Conservation (phyloP, 139 green algal genomes). For the Dunaliella primolecta region DNA sequence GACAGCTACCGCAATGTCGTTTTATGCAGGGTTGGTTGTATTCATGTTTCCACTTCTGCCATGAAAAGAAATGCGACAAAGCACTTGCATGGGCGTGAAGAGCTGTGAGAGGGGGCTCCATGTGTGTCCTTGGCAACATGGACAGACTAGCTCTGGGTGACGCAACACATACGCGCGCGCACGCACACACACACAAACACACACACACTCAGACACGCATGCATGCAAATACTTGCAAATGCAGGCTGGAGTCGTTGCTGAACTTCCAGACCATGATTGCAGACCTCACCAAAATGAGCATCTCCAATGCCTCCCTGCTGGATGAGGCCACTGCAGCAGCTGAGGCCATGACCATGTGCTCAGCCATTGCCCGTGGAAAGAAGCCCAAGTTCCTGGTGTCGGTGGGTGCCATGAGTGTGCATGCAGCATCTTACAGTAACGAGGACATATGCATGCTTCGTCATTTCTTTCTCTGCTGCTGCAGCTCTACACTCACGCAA, state of each 20-base stretch:
- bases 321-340: slow-evolving; percentile 97
- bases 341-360: slow-evolving; percentile 99
- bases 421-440: neutral
- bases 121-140: no score
- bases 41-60: no score
- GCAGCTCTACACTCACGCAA: no score
- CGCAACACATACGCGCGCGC: neutral
- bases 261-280: slow-evolving; percentile 99
- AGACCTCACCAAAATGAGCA: slow-evolving; percentile 93
- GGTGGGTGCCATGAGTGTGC: slow-evolving; percentile 44
- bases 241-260: slow-evolving; percentile 93
- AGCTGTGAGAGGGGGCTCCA: no score
- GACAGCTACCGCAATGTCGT: no score
- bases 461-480: no score
- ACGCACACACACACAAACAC: slow-evolving; percentile 5
- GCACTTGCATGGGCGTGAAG: no score
- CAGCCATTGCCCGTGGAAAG: slow-evolving; percentile 89
- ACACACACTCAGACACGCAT: neutral
- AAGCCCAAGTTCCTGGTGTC: slow-evolving; percentile 96
- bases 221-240: no score
- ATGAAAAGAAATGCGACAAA: no score
- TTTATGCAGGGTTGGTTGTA: no score
- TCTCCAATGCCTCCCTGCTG: slow-evolving; percentile 93
- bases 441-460: no score
- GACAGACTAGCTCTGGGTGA: no score